Evolutionary conservation across 1,139 yeast genomes (phyloP), one percentile per base, ranked within the genome.

Genomic region (Lodderomyces orthopsilosis): DNA sequence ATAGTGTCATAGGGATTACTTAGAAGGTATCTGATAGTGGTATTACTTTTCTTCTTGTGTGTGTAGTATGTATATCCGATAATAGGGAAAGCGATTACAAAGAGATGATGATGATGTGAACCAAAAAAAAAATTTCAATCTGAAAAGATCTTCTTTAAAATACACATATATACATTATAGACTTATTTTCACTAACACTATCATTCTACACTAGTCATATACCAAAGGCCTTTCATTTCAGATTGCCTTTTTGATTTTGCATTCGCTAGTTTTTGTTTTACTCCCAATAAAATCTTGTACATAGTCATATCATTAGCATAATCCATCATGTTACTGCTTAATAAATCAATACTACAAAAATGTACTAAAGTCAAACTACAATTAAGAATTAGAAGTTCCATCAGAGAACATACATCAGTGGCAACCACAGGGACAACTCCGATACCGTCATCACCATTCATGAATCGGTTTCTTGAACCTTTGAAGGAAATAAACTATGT

Each of bases 381-480:
- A n/a, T 17, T 10, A 19, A 37, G 18, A 27, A 9, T 10, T 10
- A 10, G 18, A 17, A 27, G 15, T 15, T n/a, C 10, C 17, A 13
- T 37, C 21, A 27, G 35, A 37, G 23, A 37, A 17, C 34, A 37
- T 13, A 37, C 33, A 9, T 24, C 40, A n/a, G 19, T 33, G 12
- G 40, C 35, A 12, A 27, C 40, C 10, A 26, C 40, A n/a, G 18
- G 17, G 4, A 2, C 40, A 12, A 12, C 17, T n/a, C 12, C 35
- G 7, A 19, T 28, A 26, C 24, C 26, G 8, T 10, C 27, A 2
- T 17, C 33, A 28, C 40, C 36, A 7, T 38, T 38, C 18, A 22
- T 36, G 2, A 18, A 10, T 3, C 22, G 23, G 10, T 33, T 40
- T 21, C 42, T 40, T n/a, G 35, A 35, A 15, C 42, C 42, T n/a